Conservation (phyloP, 768 basidiomycete species). For the Mrakia frigida region DNA sequence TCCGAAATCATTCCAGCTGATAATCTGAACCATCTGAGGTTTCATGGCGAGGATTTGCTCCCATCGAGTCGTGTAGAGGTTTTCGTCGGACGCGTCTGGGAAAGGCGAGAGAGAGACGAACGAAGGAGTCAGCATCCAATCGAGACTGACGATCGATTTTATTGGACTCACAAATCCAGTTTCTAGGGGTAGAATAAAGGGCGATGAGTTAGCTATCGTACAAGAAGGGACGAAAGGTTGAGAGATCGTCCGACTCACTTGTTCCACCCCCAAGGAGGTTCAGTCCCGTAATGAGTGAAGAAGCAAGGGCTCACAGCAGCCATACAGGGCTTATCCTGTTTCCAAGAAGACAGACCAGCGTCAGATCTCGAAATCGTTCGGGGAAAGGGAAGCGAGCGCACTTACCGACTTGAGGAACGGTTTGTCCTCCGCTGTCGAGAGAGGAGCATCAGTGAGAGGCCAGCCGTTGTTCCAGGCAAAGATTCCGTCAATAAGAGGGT, state of each 20-base stretch:
- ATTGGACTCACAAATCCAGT: conserved; percentile 43
- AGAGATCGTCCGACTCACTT: conserved; percentile 36
- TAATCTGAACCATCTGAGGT: conserved; percentile 42
- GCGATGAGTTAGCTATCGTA: too few species aligned
- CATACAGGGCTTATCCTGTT: conserved; percentile 43
- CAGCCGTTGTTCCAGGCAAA: conserved; percentile 45
- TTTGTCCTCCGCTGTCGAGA: conserved; percentile 35
- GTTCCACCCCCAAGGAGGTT: conserved; percentile 42
- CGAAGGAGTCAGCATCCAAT: neutral
- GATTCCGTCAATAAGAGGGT: conserved; percentile 39
- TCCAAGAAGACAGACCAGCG: neutral
- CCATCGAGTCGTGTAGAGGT: conserved; percentile 41
- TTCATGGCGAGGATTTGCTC: conserved; percentile 35
- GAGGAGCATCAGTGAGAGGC: conserved; percentile 23
- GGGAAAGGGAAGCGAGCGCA: neutral
- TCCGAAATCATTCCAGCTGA: conserved; percentile 46
- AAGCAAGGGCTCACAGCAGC: conserved; percentile 43
- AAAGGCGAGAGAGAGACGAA: neutral
- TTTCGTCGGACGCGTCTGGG: conserved; percentile 42
- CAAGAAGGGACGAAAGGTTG: neutral
- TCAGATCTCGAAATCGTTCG: neutral
- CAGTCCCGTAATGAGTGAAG: conserved; percentile 44
- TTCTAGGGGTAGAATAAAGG: conserved; percentile 33
- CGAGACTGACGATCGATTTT: neutral
- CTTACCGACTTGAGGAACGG: conserved; percentile 39